Evolutionary conservation across 2,329 filamentous ascomycete genomes (phyloP).

Genomic region (Xylariaceae sp.): DNA sequence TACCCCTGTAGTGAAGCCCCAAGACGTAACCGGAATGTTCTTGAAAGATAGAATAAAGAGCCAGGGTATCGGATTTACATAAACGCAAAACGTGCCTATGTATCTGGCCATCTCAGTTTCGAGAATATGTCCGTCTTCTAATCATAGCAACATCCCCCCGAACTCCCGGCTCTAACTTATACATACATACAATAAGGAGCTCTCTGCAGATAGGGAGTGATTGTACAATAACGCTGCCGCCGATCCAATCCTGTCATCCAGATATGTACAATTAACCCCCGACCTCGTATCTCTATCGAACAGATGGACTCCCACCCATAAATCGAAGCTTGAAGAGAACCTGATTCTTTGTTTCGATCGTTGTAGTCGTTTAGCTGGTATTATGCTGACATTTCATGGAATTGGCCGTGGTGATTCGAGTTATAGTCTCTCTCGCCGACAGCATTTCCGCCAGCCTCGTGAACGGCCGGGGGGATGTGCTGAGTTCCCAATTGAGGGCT

Average conservation of each 20-base stretch:
- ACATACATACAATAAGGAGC: neutral
- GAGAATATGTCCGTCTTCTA: neutral
- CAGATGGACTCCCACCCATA: neutral
- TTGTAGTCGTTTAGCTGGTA: neutral
- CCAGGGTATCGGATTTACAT: no score
- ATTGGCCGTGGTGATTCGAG: constrained; percentile 36
- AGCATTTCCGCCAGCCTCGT: constrained; percentile 38
- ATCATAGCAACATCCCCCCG: neutral
- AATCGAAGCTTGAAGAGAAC: neutral
- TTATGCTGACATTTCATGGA: constrained; percentile 39
- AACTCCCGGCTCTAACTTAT: neutral
- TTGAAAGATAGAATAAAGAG: no score
- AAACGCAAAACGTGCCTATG: no score
- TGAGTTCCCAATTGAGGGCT: constrained; percentile 19
- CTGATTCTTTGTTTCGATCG: neutral
- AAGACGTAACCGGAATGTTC: no score
- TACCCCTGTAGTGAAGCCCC: no score
- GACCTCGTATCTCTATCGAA: neutral
- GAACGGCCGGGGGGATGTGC: constrained; percentile 30
- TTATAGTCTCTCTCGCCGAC: constrained; percentile 32
- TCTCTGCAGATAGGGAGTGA: neutral
- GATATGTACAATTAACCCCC: neutral
- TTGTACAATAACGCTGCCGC: neutral
- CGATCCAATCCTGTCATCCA: neutral
- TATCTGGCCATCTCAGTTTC: no score